phyloP scores from a whole-genome alignment of 352 stramenopile species.

The Globisporangium rhizosaccharum region DNA sequence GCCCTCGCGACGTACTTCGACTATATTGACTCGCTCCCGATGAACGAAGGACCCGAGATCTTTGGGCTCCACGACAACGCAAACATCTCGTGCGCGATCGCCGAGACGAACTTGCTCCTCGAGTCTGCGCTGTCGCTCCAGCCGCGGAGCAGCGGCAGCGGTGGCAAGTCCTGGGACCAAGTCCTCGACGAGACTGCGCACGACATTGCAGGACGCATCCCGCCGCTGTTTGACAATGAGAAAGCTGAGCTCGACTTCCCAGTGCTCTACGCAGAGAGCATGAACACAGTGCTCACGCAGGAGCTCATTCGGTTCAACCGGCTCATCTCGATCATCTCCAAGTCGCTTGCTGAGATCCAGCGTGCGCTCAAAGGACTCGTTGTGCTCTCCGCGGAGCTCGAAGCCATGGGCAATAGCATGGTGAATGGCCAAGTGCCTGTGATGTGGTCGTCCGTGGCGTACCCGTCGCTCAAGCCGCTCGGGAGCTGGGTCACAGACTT shows the following conservation, averaged over 20 bases:
- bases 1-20: constrained; percentile 52
- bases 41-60: constrained; percentile 83
- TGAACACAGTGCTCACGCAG: constrained; percentile 89
- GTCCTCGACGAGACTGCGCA: constrained; percentile 78
- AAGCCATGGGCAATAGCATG: constrained; percentile 92
- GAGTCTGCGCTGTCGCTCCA: constrained; percentile 89
- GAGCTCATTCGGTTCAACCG: constrained; percentile 91
- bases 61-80: constrained; percentile 86
- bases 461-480: constrained; percentile 90
- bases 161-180: constrained; percentile 88
- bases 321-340: constrained; percentile 68
- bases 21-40: constrained; percentile 79
- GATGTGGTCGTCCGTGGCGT: constrained; percentile 81
- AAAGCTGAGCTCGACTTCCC: constrained; percentile 83
- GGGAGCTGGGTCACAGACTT: constrained; percentile 92
- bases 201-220: constrained; percentile 82
- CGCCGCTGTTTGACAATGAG: constrained; percentile 87
- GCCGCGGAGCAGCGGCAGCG: constrained; percentile 70
- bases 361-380: constrained; percentile 91
- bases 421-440: constrained; percentile 87
- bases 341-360: constrained; percentile 85
- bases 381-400: constrained; percentile 89
- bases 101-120: constrained; percentile 81
- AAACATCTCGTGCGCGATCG: constrained; percentile 87
- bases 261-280: constrained; percentile 78